These are phyloP conservation scores for Coniella lustricola DNA, from an alignment of 2,329 filamentous ascomycete genomes.

Conservation along the genomic window DNA sequence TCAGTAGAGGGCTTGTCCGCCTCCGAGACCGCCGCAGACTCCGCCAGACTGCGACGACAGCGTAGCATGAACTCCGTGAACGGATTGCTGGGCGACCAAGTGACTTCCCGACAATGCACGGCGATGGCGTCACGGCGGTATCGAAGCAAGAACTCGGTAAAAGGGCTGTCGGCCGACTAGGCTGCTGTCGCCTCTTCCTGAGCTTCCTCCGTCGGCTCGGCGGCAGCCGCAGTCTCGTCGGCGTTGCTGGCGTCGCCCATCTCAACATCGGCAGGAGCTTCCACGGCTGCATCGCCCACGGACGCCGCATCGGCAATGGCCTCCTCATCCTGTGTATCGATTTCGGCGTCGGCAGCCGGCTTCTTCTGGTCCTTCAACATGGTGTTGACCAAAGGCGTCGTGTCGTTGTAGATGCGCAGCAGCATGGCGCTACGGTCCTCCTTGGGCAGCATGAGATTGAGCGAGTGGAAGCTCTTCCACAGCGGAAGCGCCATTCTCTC, in stretches of 20 bases:
- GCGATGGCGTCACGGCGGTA: background rate
- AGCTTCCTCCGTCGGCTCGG: constrained; percentile 3
- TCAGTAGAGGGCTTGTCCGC: too few species aligned
- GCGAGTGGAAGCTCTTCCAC: constrained; percentile 85
- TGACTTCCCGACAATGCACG: background rate
- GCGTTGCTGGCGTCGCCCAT: background rate
- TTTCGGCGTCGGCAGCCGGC: constrained; percentile 29
- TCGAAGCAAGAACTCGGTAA: background rate
- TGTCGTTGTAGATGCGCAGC: constrained; percentile 83
- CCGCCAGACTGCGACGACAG: too few species aligned
- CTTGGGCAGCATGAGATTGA: constrained; percentile 98
- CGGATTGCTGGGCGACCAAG: background rate
- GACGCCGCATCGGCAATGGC: constrained; percentile 16
- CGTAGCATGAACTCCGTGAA: too few species aligned
- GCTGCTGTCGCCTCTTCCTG: background rate
- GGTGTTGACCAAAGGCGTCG: constrained; percentile 72
- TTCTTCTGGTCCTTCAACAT: constrained; percentile 44
- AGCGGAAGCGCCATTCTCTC: constrained; percentile 86
- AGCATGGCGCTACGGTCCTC: constrained; percentile 92
- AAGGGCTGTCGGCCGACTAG: background rate
- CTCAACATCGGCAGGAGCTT: constrained; percentile 2
- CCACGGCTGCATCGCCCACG: background rate
- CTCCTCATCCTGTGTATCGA: constrained; percentile 26
- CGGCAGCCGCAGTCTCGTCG: background rate
- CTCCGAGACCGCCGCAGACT: too few species aligned